Percentiles rank a stretch among this genome's conserved stretches.
These are phyloP conservation scores for Alternaria sp. DNA, from an alignment of 2,329 filamentous ascomycete genomes.

Conservation along the genomic window DNA sequence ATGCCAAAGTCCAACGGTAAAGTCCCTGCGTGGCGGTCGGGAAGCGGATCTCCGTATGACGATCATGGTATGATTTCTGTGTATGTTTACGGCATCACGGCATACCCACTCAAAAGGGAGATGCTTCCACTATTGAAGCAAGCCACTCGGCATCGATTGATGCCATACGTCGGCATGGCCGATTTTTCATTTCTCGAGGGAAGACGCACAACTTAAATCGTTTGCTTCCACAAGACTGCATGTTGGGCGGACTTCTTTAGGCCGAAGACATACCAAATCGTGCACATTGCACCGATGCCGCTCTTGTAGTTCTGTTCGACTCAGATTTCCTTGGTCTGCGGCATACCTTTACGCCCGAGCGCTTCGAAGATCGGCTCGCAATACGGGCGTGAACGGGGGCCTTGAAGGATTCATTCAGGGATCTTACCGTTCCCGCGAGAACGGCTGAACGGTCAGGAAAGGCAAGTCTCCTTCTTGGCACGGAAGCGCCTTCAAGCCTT, in stretches of 20 bases:
- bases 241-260: not conserved
- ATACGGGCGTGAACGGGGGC: slow-evolving; percentile 12
- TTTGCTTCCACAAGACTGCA: not conserved
- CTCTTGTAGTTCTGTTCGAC: slow-evolving; percentile 1
- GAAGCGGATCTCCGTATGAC: slow-evolving; percentile 5
- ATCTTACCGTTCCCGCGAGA: slow-evolving; percentile 23
- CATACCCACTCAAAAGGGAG: slow-evolving; percentile 1
- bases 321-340: not conserved
- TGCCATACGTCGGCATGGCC: slow-evolving; percentile 11
- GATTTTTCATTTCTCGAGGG: not conserved
- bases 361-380: slow-evolving; percentile 13
- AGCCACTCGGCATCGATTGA: slow-evolving; percentile 12
- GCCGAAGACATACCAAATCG: not conserved
- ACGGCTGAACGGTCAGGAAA: slow-evolving; percentile 10
- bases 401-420: slow-evolving; percentile 17
- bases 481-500: slow-evolving; percentile 10
- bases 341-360: slow-evolving; percentile 18
- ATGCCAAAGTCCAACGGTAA: not conserved
- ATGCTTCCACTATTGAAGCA: slow-evolving; percentile 11
- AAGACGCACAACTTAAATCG: not conserved
- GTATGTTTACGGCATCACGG: not conserved
- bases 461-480: slow-evolving; percentile 17
- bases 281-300: not conserved
- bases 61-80: slow-evolving; percentile 9
- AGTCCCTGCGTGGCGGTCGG: slow-evolving; percentile 9